Evolutionary conservation across 2,329 filamentous ascomycete species (phyloP).

Genomic region (Trichoderma sp.): DNA sequence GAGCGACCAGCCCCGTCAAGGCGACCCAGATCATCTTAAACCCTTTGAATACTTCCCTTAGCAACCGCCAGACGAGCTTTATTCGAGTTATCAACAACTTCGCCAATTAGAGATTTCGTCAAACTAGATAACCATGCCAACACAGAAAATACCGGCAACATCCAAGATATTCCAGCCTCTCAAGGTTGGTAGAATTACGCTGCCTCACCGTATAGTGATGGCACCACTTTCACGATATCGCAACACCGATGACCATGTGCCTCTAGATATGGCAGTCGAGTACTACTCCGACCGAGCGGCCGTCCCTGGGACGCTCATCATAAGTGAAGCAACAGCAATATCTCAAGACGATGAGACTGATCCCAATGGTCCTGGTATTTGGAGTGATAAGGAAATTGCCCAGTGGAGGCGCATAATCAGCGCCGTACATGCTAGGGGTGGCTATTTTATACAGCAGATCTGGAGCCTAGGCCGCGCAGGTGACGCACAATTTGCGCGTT

Average conservation of each 20-base stretch:
- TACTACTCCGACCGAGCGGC: conserved; percentile 48
- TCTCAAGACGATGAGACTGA: conserved; percentile 30
- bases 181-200: not conserved
- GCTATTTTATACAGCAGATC: conserved; percentile 62
- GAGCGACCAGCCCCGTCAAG: not conserved
- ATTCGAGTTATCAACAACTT: not conserved
- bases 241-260: not conserved
- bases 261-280: conserved; percentile 29
- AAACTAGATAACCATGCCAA: not conserved
- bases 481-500: not conserved
- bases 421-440: conserved; percentile 61
- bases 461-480: conserved; percentile 60
- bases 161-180: not conserved
- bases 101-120: not conserved
- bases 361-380: conserved; percentile 55
- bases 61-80: not conserved
- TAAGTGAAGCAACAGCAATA: conserved; percentile 48
- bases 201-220: not conserved
- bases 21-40: not conserved
- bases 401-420: conserved; percentile 45
- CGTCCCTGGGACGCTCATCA: conserved; percentile 42
- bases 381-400: conserved; percentile 20
- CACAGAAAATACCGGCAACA: not conserved
- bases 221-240: not conserved
- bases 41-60: accelerated